These are phyloP conservation scores for Carpinus viminea DNA, from an alignment of 306 rosid genomes.

Conservation along the genomic window DNA sequence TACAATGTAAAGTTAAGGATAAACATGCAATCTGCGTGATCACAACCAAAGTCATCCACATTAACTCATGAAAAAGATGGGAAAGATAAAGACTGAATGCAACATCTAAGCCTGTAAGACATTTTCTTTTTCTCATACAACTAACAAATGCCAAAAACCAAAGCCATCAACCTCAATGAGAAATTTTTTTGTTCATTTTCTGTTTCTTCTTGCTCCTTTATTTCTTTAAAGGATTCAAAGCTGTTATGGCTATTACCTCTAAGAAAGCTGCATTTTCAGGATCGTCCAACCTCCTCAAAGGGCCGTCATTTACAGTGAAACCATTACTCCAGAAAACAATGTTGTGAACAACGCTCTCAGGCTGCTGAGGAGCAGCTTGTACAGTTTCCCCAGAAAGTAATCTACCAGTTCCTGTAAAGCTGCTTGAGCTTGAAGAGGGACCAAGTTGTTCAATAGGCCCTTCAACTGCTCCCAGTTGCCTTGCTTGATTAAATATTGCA, in stretches of 20 bases:
- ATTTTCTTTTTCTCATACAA: conserved; percentile 1
- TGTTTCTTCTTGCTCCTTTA: conserved; percentile 6
- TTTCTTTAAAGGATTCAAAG: conserved; percentile 11
- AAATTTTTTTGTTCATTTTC: not conserved
- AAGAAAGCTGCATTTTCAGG: conserved; percentile 90
- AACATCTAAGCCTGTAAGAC: not conserved
- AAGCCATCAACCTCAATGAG: not conserved
- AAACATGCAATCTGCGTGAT: not conserved
- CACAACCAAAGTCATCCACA: not conserved
- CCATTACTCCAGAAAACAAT: conserved; percentile 93
- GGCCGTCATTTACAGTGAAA: conserved; percentile 87
- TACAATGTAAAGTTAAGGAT: not conserved
- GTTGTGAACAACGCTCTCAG: conserved; percentile 80
- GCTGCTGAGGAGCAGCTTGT: conserved; percentile 72
- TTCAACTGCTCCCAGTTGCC: conserved; percentile 87
- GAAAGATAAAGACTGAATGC: not conserved
- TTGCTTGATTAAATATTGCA: conserved; percentile 81
- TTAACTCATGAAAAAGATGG: not conserved
- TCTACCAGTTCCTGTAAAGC: conserved; percentile 90
- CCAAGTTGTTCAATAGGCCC: conserved; percentile 69
- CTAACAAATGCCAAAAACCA: not conserved
- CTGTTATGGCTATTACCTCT: conserved; percentile 54
- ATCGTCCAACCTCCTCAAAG: conserved; percentile 93
- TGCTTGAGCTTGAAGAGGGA: conserved; percentile 80
- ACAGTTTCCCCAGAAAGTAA: conserved; percentile 81